Evolutionary conservation across 2,329 filamentous ascomycete species (phyloP).

Genomic region (Fusarium annulatum): DNA sequence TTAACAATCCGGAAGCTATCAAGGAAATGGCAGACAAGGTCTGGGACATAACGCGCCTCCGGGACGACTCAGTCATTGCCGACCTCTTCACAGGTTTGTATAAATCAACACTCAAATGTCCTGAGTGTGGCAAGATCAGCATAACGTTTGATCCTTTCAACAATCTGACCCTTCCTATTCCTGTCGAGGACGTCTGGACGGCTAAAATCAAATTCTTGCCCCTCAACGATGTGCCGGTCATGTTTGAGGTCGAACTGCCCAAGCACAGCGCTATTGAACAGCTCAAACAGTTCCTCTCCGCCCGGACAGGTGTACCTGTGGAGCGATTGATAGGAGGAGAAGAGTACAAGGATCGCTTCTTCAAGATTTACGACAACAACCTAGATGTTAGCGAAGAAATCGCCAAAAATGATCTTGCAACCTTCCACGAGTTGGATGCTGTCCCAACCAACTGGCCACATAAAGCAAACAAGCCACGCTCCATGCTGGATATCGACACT

Average conservation of each 20-base stretch:
- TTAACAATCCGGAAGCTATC: slow-evolving; percentile 83
- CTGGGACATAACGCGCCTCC: slow-evolving; percentile 89
- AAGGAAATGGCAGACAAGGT: slow-evolving; percentile 86
- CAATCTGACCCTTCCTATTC: slow-evolving; percentile 89
- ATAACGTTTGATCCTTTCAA: slow-evolving; percentile 99
- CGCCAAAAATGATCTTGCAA: slow-evolving; percentile 69
- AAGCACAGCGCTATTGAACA: slow-evolving; percentile 76
- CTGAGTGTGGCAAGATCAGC: slow-evolving; percentile 91
- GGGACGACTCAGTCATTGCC: slow-evolving; percentile 94
- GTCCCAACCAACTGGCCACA: slow-evolving; percentile 81
- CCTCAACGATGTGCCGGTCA: slow-evolving; percentile 75
- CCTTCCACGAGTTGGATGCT: slow-evolving; percentile 81
- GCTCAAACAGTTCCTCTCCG: slow-evolving; percentile 77
- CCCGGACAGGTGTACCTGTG: slow-evolving; percentile 71
- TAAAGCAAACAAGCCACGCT: slow-evolving; percentile 63
- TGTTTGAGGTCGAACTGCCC: slow-evolving; percentile 82
- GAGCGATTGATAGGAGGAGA: slow-evolving; percentile 82
- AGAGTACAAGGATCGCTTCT: slow-evolving; percentile 85
- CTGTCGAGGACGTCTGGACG: slow-evolving; percentile 84
- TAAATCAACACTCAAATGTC: slow-evolving; percentile 96
- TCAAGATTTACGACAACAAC: slow-evolving; percentile 82
- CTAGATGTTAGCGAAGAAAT: slow-evolving; percentile 79
- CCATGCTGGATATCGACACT: slow-evolving; percentile 62
- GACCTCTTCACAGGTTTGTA: slow-evolving; percentile 98
- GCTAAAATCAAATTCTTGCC: slow-evolving; percentile 82